Evolutionary conservation across 2,329 filamentous ascomycete genomes (phyloP), one percentile per base, ranked within the genome.

Genomic region (Periconia digitata): DNA sequence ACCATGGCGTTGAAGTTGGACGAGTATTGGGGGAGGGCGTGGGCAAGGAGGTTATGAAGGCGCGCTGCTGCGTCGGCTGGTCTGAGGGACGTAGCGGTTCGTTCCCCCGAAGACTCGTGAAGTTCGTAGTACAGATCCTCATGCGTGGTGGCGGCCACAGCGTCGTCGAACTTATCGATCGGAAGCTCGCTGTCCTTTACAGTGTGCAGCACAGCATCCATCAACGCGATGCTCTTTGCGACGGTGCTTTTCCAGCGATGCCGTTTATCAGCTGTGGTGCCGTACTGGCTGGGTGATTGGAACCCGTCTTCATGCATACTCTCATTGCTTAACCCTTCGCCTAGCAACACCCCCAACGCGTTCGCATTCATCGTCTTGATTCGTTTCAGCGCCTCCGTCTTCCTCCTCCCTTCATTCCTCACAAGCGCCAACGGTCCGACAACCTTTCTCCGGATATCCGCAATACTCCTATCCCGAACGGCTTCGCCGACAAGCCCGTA

Each of bases 311-410:
- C 82, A 15, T 85, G 83, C 22, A 80, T 75, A 37, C 81, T 77
- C 52, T 78, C 76, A 40, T 77, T 77, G 42, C 84, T 85, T 40
- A 96, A 75, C 2, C 89, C 91, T 66, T 96, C 90, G 46, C 92
- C 90, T 58, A 96, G 85, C 21, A 99, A 76, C 4, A 96, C 83
- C 15, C 94, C 94, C 3, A 97, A 78, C 1, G 90, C 89, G 62
- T 89, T 92, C 1, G 92, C 90, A 46, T 90, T 91, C 71, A 92
- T 84, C 63, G 92, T 83, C 40, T 88, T 83, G 55, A 95, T 77
- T 59, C 83, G 84, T 62, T 82, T 86, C 42, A 97, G 77, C 17
- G 80, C 81, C 3, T 80, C 80, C 62, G 88, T 86, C 69, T 95
- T 96, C 51, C 76, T 77, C 40, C 86, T 81, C 8, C 89, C 89